Evolutionary conservation across 176 grass and related monocot genomes (phyloP).

Genomic region (Aegilops bicornis): DNA sequence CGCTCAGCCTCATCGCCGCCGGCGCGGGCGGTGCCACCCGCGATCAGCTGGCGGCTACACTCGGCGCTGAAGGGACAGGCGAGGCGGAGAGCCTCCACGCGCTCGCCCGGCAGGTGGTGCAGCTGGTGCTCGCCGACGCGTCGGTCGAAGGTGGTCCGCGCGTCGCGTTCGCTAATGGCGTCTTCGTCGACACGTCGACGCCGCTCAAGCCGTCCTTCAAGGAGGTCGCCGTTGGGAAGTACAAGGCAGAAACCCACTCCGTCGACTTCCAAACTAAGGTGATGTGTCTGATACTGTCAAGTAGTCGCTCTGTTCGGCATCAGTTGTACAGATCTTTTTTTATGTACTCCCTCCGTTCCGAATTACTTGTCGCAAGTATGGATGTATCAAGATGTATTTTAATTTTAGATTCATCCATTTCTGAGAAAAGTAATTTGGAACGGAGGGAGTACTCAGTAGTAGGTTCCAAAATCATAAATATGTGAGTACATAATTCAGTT

Average conservation of each 20-base stretch:
- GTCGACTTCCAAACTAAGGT: constrained; percentile 9
- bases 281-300: background rate
- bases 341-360: no score
- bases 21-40: constrained; percentile 58
- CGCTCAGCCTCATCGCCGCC: constrained; percentile 67
- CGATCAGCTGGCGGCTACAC: constrained; percentile 46
- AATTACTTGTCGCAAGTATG: no score
- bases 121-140: background rate
- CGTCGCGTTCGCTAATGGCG: background rate
- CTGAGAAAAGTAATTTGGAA: no score
- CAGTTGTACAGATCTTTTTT: background rate
- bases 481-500: no score
- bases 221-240: background rate
- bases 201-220: constrained; percentile 3
- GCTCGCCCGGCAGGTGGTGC: background rate
- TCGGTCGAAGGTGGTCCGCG: background rate
- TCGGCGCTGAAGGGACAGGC: background rate
- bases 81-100: background rate
- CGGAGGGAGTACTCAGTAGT: no score
- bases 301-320: background rate
- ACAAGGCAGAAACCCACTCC: background rate
- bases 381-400: no score
- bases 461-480: no score
- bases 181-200: background rate
- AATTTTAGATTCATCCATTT: no score